phyloP scores from a whole-genome alignment of 257 asterid species.

The Scutellaria galericulata region DNA sequence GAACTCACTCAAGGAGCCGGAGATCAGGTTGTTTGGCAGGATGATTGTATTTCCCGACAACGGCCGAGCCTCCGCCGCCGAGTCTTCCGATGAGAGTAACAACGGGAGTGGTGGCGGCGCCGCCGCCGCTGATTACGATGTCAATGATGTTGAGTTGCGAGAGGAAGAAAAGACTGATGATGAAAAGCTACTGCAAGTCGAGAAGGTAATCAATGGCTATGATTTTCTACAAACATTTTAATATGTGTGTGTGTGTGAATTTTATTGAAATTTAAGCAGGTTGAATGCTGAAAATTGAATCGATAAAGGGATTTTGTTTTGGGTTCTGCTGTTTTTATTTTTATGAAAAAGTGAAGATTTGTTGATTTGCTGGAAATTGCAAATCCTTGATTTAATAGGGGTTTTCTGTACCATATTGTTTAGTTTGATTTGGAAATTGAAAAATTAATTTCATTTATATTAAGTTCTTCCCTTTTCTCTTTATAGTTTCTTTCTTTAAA shows the following conservation, averaged over 20 bases:
- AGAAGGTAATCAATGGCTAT: slow-evolving; percentile 49
- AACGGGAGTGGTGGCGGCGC: slow-evolving; percentile 20
- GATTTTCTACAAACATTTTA: slow-evolving; percentile 22
- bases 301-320: slow-evolving; percentile 18
- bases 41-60: slow-evolving; percentile 68
- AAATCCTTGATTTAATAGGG: slow-evolving; percentile 19
- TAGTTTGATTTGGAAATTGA: slow-evolving; percentile 12
- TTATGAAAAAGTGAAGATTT: background rate
- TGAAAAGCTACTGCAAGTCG: slow-evolving; percentile 38
- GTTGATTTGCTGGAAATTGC: background rate
- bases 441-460: background rate
- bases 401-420: background rate
- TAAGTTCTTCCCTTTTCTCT: background rate
- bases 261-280: slow-evolving; percentile 1
- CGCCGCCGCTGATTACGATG: slow-evolving; percentile 26
- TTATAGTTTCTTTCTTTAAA: background rate
- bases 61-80: slow-evolving; percentile 32
- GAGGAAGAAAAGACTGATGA: slow-evolving; percentile 40
- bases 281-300: slow-evolving; percentile 24
- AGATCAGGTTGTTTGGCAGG: slow-evolving; percentile 71
- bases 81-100: slow-evolving; percentile 32
- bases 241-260: no score
- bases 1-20: slow-evolving; percentile 56
- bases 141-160: background rate
- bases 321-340: background rate